Conservation (phyloP, 305 asterid genomes). For the Petunia hybrid region DNA sequence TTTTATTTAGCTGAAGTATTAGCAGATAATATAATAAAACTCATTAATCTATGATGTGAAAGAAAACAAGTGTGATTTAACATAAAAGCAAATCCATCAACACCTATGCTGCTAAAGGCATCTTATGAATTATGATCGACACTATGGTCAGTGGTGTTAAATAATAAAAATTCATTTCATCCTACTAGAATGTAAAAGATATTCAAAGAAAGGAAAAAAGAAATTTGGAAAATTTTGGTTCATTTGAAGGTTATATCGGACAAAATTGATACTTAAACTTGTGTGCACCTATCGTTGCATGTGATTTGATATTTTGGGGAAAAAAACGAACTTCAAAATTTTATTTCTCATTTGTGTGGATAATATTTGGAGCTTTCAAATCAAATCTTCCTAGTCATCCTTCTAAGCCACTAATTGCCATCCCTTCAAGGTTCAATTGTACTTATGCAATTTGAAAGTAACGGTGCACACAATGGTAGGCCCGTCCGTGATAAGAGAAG, state of each 20-base stretch:
- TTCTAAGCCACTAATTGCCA: not conserved
- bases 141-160: too few species aligned
- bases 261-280: not conserved
- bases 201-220: not conserved
- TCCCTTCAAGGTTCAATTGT: not conserved
- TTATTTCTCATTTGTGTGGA: not conserved
- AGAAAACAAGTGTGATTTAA: not conserved
- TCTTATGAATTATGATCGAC: not conserved
- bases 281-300: conserved; percentile 17
- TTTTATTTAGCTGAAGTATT: not conserved
- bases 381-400: not conserved
- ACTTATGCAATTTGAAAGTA: not conserved
- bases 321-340: not conserved
- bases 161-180: not conserved
- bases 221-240: not conserved
- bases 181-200: not conserved
- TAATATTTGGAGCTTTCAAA: not conserved
- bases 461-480: not conserved
- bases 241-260: not conserved
- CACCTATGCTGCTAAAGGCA: not conserved
- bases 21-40: not conserved
- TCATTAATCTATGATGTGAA: not conserved
- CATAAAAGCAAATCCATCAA: not conserved
- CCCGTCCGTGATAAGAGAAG: not conserved
- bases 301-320: conserved; percentile 21